These are phyloP conservation scores for Crataegus laevigata DNA, from an alignment of 306 rosid genomes.

Conservation along the genomic window DNA sequence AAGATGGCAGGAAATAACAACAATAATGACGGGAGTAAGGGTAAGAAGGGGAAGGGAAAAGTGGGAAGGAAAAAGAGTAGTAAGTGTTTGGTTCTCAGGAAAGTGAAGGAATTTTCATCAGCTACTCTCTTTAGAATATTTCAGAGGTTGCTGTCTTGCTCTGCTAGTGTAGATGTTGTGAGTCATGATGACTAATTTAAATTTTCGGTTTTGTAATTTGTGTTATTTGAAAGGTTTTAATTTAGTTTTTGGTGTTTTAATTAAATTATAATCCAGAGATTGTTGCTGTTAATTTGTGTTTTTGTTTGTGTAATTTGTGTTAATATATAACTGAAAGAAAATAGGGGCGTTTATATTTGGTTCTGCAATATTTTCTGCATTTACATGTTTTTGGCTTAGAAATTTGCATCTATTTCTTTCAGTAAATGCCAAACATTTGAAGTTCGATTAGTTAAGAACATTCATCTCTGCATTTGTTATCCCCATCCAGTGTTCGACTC, in stretches of 20 bases:
- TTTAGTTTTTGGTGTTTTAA: not conserved
- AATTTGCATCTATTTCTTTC: not conserved
- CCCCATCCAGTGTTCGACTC: not conserved
- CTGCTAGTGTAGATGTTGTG: constrained; percentile 62
- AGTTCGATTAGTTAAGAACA: too few species aligned
- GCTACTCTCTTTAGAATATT: constrained; percentile 51
- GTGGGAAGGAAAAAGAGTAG: constrained; percentile 16
- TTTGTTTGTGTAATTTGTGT: not conserved
- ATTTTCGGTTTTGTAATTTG: not conserved
- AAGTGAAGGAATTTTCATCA: constrained; percentile 49
- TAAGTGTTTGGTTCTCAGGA: constrained; percentile 65
- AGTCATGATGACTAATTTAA: constrained; percentile 16
- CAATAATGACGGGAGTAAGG: too few species aligned
- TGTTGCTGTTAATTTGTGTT: not conserved
- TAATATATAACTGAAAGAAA: not conserved
- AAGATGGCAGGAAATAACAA: constrained; percentile 23
- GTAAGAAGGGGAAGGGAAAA: not conserved
- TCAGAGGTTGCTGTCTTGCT: constrained; percentile 55
- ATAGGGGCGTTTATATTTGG: not conserved
- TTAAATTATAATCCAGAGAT: constrained; percentile 14
- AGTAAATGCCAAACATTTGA: not conserved
- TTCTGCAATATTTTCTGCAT: not conserved
- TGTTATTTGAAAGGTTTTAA: not conserved
- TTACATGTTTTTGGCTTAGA: not conserved
- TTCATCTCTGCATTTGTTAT: too few species aligned